A percentile compares a stretch with the other conserved stretches of the same genome.
phyloP scores from a whole-genome alignment of 352 stramenopile genomes.

The Phytophthora sp. region DNA sequence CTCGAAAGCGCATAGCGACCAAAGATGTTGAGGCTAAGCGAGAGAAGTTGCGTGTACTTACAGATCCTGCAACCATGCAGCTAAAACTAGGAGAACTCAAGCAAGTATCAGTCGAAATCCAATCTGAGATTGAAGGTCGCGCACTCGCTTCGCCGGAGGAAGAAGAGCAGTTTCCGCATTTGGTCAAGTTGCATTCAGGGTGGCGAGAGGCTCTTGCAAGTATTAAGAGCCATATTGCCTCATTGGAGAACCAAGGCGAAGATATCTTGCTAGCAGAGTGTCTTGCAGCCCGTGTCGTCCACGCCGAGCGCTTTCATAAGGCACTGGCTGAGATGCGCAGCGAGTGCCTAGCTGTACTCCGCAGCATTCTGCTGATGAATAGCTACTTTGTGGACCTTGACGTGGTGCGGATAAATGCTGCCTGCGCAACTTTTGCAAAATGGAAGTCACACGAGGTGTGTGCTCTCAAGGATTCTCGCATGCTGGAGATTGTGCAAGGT shows the following conservation, averaged over 20 bases:
- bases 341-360: conserved; percentile 52
- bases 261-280: conserved; percentile 40
- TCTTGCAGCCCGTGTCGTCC: conserved; percentile 29
- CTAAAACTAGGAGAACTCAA: conserved; percentile 48
- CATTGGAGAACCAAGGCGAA: conserved; percentile 35
- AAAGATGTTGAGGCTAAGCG: conserved; percentile 37
- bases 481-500: conserved; percentile 44
- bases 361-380: conserved; percentile 60
- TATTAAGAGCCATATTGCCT: conserved; percentile 44
- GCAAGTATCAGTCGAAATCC: conserved; percentile 49
- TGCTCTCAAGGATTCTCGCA: conserved; percentile 40
- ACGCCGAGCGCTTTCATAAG: conserved; percentile 49
- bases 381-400: conserved; percentile 67
- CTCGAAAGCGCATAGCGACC: conserved; percentile 43
- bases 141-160: conserved; percentile 29
- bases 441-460: conserved; percentile 48
- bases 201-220: conserved; percentile 36
- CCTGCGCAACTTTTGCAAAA: conserved; percentile 26
- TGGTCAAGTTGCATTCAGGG: conserved; percentile 31
- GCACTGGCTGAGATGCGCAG: conserved; percentile 39
- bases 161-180: conserved; percentile 40
- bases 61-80: conserved; percentile 32
- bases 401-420: conserved; percentile 50
- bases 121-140: conserved; percentile 43
- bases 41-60: conserved; percentile 35